Evolutionary conservation across 139 green algal species (phyloP).

Genomic region (Micractinium sp.): DNA sequence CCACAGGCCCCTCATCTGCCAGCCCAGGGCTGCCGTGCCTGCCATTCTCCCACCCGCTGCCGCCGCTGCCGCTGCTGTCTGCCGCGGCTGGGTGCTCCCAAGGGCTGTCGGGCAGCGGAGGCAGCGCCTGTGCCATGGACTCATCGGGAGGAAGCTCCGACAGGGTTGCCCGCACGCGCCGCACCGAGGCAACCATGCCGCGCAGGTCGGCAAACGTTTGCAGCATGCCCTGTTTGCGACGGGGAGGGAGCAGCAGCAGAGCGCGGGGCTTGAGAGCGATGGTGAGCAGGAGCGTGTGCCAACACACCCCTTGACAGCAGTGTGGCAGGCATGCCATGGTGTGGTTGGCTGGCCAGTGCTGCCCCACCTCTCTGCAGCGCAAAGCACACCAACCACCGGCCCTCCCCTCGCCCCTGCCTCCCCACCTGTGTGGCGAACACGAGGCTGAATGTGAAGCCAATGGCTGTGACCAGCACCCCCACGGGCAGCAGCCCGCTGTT

Average conservation of each 20-base stretch:
- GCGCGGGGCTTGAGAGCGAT: not conserved
- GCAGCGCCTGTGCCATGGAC: conserved; percentile 81
- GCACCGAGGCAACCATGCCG: conserved; percentile 60
- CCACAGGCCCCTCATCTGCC: not conserved
- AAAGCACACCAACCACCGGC: not conserved
- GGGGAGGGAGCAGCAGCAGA: not conserved
- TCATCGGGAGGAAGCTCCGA: conserved; percentile 66
- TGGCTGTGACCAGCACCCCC: conserved; percentile 80
- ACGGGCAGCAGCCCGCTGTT: conserved; percentile 72
- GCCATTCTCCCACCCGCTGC: not conserved
- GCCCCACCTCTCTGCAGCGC: not conserved
- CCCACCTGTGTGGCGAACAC: conserved; percentile 83
- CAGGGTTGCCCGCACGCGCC: conserved; percentile 64
- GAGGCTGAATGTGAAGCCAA: conserved; percentile 92
- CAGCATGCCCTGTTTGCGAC: conserved; percentile 61
- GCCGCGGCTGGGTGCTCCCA: not conserved
- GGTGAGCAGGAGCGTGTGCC: not conserved
- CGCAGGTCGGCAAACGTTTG: conserved; percentile 82
- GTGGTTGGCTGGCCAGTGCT: no score
- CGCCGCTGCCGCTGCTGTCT: not conserved
- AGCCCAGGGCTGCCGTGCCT: not conserved
- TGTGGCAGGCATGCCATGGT: not conserved
- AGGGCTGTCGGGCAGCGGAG: conserved; percentile 50
- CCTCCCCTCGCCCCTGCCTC: not conserved
- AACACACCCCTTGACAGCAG: not conserved